A percentile compares a stretch with the other conserved stretches of the same genome.
These are phyloP conservation scores for Lenwebbia sp. DNA, from an alignment of 345 rosid species.

Conservation along the genomic window DNA sequence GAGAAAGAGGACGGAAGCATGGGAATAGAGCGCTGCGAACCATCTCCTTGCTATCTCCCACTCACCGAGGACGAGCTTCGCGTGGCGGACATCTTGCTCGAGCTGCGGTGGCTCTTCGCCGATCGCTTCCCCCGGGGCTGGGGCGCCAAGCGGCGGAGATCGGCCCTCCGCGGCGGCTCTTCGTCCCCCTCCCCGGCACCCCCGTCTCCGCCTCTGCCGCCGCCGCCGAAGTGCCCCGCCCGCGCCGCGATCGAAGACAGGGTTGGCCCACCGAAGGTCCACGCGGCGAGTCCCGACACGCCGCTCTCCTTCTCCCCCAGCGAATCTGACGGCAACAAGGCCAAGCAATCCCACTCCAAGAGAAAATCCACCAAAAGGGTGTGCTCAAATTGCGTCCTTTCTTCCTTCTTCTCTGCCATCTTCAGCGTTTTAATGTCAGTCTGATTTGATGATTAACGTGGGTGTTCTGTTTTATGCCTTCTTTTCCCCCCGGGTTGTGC, in stretches of 20 bases:
- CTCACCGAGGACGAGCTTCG: not conserved
- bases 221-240: not conserved
- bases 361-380: not conserved
- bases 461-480: not conserved
- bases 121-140: not conserved
- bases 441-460: not conserved
- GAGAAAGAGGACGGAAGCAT: not conserved
- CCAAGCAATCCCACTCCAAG: not conserved
- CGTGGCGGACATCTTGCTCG: not conserved
- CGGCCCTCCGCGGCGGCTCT: not conserved
- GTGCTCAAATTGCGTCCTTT: not conserved
- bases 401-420: not conserved
- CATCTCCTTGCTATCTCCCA: not conserved
- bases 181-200: not conserved
- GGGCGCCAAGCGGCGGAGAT: not conserved
- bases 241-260: not conserved
- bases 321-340: not conserved
- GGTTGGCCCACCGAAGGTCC: not conserved
- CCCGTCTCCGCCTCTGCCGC: not conserved
- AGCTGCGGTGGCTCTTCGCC: not conserved
- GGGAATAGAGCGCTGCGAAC: not conserved
- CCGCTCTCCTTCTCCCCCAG: not conserved
- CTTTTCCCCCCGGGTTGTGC: not conserved
- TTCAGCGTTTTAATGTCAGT: not conserved
- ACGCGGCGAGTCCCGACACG: not conserved